Evolutionary conservation across 2,329 filamentous ascomycete species (phyloP).

Genomic region (Aurifilum marmelostoma): DNA sequence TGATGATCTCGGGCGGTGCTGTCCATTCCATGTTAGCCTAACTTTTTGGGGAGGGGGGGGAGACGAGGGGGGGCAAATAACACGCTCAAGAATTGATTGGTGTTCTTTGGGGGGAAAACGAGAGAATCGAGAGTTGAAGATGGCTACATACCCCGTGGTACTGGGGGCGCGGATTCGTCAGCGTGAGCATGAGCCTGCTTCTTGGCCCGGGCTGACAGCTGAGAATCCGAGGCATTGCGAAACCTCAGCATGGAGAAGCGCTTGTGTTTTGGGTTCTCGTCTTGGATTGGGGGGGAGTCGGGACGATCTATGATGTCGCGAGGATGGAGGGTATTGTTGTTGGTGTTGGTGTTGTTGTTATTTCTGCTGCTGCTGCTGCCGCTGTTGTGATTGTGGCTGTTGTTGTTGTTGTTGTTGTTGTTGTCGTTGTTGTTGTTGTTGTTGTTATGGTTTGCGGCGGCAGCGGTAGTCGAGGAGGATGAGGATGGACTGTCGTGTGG

Average conservation of each 20-base stretch:
- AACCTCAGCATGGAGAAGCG: constrained; percentile 77
- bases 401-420: constrained; percentile 29
- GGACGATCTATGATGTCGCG: constrained; percentile 41
- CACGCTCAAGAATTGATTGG: neutral
- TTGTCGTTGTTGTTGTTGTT: constrained; percentile 26
- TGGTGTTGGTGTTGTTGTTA: constrained; percentile 27
- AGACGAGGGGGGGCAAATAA: neutral
- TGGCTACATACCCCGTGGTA: constrained; percentile 57
- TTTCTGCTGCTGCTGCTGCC: neutral
- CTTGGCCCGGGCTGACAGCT: constrained; percentile 76
- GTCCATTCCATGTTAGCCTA: constrained; percentile 32
- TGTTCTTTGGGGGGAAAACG: too few relatives aligned
- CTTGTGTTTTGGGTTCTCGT: constrained; percentile 59
- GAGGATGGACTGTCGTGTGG: constrained; percentile 37
- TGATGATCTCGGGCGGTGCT: constrained; percentile 77
- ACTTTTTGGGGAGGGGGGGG: neutral
- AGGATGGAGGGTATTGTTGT: constrained; percentile 31
- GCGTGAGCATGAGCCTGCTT: constrained; percentile 56
- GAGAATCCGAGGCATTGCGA: constrained; percentile 90
- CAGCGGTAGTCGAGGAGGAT: constrained; percentile 17
- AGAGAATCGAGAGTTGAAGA: neutral
- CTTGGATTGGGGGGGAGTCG: constrained; percentile 55
- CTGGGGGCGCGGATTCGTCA: constrained; percentile 56
- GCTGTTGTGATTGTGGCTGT: neutral
- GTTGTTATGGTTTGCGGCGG: constrained; percentile 27